Evolutionary conservation across 1,284 basidiomycete genomes (phyloP).

Genomic region (Bjerkandera adusta): DNA sequence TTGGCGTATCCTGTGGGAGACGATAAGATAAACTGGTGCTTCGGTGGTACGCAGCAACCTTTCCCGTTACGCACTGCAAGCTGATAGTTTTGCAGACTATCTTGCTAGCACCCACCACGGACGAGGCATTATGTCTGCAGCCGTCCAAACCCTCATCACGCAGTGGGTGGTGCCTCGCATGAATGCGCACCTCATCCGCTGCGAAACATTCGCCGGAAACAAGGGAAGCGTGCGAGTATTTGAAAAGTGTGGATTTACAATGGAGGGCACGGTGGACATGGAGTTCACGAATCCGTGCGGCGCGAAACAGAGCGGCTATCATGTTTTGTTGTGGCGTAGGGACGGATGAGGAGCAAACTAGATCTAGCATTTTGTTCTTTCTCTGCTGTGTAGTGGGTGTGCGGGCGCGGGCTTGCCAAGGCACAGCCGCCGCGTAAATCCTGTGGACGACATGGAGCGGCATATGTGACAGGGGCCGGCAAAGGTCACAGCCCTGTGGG

Average conservation of each 20-base stretch:
- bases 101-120: conserved; percentile 57
- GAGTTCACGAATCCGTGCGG: conserved; percentile 28
- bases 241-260: conserved; percentile 59
- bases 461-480: too few relatives aligned
- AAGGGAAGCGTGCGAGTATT: conserved; percentile 57
- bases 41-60: conserved; percentile 41
- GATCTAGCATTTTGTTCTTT: too few relatives aligned
- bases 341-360: too few relatives aligned
- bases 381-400: too few relatives aligned
- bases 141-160: conserved; percentile 45
- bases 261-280: conserved; percentile 39
- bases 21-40: conserved; percentile 48
- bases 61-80: not conserved
- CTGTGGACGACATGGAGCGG: too few relatives aligned
- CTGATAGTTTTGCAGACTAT: conserved; percentile 39
- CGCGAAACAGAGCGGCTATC: conserved; percentile 20
- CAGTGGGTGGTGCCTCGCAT: conserved; percentile 61
- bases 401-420: too few relatives aligned
- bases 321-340: conserved; percentile 31
- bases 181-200: conserved; percentile 46
- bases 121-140: conserved; percentile 66
- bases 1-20: conserved; percentile 34
- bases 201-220: conserved; percentile 48
- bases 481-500: too few relatives aligned
- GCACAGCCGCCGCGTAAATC: too few relatives aligned